A percentile compares a stretch with the other conserved stretches of the same genome.
phyloP scores from a whole-genome alignment of 1,139 yeast species.

The Suhomyces choctaworum region DNA sequence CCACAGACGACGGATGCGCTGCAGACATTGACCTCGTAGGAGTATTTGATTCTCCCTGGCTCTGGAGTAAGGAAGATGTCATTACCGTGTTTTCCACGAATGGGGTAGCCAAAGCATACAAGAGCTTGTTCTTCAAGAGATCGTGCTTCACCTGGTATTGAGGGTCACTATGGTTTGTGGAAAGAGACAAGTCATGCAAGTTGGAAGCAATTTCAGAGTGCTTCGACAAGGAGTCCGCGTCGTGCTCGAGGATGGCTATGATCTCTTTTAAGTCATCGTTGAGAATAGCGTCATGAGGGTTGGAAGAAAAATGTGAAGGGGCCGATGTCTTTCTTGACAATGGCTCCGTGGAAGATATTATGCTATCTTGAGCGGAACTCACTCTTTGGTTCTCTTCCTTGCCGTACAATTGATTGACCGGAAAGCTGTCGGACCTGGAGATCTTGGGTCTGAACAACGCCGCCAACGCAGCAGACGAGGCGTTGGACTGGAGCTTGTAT shows the following conservation, averaged over 20 bases:
- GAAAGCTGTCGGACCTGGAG: conserved; percentile 39
- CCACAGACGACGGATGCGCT: conserved; percentile 28
- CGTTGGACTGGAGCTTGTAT: conserved; percentile 45
- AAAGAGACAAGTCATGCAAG: conserved; percentile 57
- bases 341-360: conserved; percentile 3
- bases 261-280: conserved; percentile 47
- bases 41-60: conserved; percentile 13
- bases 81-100: conserved; percentile 58
- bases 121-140: conserved; percentile 50
- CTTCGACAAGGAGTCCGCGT: conserved; percentile 29
- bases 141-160: conserved; percentile 35
- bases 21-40: conserved; percentile 14
- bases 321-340: conserved; percentile 4
- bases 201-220: conserved; percentile 49
- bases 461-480: conserved; percentile 64
- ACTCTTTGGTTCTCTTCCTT: conserved; percentile 4
- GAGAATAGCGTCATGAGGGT: conserved; percentile 19
- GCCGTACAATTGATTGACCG: conserved; percentile 28
- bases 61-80: conserved; percentile 39
- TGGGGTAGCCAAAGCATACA: conserved; percentile 74
- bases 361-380: conserved; percentile 5
- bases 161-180: conserved; percentile 26
- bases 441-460: conserved; percentile 52
- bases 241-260: conserved; percentile 43
- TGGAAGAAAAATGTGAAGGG: conserved; percentile 2